Percentiles rank a stretch among this genome's conserved stretches.
Conservation (phyloP, 192 early-diverging fungal species). For the Backusella tarrabulga region DNA sequence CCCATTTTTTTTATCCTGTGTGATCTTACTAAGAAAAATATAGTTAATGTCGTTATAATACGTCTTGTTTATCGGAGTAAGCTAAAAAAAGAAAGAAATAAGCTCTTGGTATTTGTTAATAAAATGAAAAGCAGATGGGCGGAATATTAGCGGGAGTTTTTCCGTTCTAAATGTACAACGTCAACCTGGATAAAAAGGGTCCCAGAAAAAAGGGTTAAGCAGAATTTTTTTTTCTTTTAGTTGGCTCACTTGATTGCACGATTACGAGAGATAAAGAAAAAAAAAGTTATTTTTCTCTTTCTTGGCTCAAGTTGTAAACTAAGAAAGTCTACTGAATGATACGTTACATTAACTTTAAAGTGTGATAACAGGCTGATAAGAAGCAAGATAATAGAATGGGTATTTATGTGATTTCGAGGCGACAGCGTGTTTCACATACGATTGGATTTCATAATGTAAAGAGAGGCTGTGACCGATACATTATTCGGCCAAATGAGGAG, state of each 20-base stretch:
- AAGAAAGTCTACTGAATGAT: neutral
- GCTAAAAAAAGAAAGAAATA: neutral
- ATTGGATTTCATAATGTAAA: neutral
- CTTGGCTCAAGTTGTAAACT: neutral
- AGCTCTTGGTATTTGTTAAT: neutral
- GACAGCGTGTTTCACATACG: neutral
- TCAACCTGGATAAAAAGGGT: neutral
- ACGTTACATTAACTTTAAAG: neutral
- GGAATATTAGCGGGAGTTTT: neutral
- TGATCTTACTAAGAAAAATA: neutral
- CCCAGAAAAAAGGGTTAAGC: neutral
- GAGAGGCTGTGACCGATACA: neutral
- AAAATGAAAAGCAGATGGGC: neutral
- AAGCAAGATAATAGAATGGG: neutral
- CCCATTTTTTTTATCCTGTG: neutral
- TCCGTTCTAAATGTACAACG: neutral
- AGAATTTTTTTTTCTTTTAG: neutral
- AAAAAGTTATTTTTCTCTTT: neutral
- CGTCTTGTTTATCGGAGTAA: conserved; percentile 4
- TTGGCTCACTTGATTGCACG: neutral
- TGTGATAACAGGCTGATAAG: neutral
- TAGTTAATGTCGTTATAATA: neutral
- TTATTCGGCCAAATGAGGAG: neutral
- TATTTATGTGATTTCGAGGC: neutral
- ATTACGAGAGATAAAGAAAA: neutral